Base-by-base conservation (phyloP, 2,329 filamentous ascomycete species). In the Fusarium hainanense region DNA sequence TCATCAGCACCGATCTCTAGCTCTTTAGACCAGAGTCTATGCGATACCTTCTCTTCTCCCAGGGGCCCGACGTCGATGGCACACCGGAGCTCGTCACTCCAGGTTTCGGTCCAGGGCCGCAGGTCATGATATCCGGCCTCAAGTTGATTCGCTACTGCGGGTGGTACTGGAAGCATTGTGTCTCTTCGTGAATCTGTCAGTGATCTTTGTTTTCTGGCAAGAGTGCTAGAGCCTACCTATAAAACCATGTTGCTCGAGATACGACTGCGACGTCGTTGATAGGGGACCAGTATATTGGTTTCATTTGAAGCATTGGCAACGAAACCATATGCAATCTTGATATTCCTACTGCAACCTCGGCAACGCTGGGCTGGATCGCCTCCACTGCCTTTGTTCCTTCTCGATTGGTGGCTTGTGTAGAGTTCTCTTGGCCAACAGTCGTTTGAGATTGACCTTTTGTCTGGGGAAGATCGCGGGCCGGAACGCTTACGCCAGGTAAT, bases 201-300 rank as follows among this genome's bases (percentile, higher is more conserved):
- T 21, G 21, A 50, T n/a, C 16, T 27, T 11, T 23, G 34, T 20
- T 28, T 18, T n/a, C 9, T 8, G 8, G 7, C 30, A 28, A 11
- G 6, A 6, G 18, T 18, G 13, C 27, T 23, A 37, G 12, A 4
- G 67, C 18, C 61, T 76, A 86, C 82, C 92, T 92, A 80, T 98
- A 98, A 78, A 99, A 99, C 96, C 96, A 99, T 1, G 95, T 98
- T 1, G 92, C 94, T 70, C 96, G 87, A 60, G 92, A 86, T 3
- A 98, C 94, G 37, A 90, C 85, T 9, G 93, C 91, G 32, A 97
- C 88, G 75, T 98, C 96, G 74, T 97, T 94, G 32, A 98, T 87
- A 10, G 96, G 95, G 20, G 92, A 94, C 96, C 96, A 99, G 78
- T 99, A 99, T 63, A 98, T 98, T 0, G 96, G 96, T 78, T 94